A percentile compares a stretch with the other conserved stretches of the same genome.
Evolutionary conservation across 2,329 filamentous ascomycete genomes (phyloP).

Genomic region (Cylindrodendrum hubeiense): DNA sequence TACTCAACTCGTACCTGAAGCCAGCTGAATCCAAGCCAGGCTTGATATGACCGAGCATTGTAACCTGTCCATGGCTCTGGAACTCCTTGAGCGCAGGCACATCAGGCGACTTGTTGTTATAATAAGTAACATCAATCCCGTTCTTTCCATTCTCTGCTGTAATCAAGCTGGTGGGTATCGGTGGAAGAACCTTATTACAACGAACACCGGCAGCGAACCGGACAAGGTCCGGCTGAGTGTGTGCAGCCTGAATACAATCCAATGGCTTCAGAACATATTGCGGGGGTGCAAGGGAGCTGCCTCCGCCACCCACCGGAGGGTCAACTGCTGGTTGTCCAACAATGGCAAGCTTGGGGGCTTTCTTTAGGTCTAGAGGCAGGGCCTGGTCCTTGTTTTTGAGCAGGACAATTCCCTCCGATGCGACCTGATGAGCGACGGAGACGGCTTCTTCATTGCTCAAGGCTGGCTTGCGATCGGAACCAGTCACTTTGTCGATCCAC

Average conservation of each 20-base stretch:
- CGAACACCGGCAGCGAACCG: constrained; percentile 16
- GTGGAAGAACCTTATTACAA: constrained; percentile 12
- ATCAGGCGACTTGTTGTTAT: not conserved
- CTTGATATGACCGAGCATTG: constrained; percentile 15
- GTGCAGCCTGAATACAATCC: not conserved
- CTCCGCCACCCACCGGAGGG: constrained; percentile 21
- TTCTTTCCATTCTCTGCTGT: not conserved
- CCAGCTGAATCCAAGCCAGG: not conserved
- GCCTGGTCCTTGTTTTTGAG: constrained; percentile 19
- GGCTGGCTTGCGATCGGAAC: not conserved
- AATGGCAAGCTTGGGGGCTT: constrained; percentile 9
- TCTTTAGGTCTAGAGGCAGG: not conserved
- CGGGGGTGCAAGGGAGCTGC: constrained; percentile 20
- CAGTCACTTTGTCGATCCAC: not conserved
- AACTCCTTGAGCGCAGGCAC: not conserved
- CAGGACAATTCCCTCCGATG: constrained; percentile 20
- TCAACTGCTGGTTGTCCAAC: constrained; percentile 19
- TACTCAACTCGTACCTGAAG: constrained; percentile 15
- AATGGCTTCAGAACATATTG: constrained; percentile 22
- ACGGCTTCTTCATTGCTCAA: constrained; percentile 20
- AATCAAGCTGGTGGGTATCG: not conserved
- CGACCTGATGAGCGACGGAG: constrained; percentile 15
- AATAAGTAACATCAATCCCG: constrained; percentile 13
- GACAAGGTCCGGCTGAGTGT: not conserved
- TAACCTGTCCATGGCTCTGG: not conserved